phyloP scores from a whole-genome alignment of 2,329 filamentous ascomycete genomes.

The Raffaelea arxii region DNA sequence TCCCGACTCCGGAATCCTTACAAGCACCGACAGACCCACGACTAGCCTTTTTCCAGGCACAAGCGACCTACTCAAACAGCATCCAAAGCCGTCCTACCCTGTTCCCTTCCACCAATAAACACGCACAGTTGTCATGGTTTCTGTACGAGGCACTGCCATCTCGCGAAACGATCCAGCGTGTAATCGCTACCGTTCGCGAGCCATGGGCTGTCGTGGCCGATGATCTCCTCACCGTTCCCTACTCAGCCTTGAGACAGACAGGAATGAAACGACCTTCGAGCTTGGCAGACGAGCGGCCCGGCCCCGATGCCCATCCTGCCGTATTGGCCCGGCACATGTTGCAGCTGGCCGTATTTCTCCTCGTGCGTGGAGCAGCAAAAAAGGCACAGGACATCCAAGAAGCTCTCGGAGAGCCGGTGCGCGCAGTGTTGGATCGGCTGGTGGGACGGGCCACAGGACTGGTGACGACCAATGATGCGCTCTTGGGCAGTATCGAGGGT shows the following conservation, averaged over 20 bases:
- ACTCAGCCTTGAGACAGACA: neutral
- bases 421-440: slow-evolving; percentile 1
- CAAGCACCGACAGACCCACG: too few species aligned
- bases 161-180: too few species aligned
- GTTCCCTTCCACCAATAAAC: neutral
- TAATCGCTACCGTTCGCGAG: too few species aligned
- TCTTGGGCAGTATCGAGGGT: slow-evolving; percentile 34
- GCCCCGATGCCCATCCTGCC: slow-evolving; percentile 13
- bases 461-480: slow-evolving; percentile 35
- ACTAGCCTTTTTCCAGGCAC: too few species aligned
- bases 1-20: too few species aligned
- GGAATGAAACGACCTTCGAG: neutral
- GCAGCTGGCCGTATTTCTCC: slow-evolving; percentile 20
- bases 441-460: slow-evolving; percentile 12
- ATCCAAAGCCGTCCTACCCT: neutral
- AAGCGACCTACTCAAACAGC: too few species aligned
- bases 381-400: neutral
- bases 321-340: slow-evolving; percentile 22
- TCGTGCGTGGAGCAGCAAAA: slow-evolving; percentile 6
- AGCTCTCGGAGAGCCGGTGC: neutral
- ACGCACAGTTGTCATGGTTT: neutral
- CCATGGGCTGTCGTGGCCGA: neutral
- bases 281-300: neutral
- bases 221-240: neutral
- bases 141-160: neutral